A percentile compares a stretch with the other conserved stretches of the same genome.
These are phyloP conservation scores for Crithidia acanthocephali DNA, from an alignment of 208 protist genomes.

Conservation along the genomic window DNA sequence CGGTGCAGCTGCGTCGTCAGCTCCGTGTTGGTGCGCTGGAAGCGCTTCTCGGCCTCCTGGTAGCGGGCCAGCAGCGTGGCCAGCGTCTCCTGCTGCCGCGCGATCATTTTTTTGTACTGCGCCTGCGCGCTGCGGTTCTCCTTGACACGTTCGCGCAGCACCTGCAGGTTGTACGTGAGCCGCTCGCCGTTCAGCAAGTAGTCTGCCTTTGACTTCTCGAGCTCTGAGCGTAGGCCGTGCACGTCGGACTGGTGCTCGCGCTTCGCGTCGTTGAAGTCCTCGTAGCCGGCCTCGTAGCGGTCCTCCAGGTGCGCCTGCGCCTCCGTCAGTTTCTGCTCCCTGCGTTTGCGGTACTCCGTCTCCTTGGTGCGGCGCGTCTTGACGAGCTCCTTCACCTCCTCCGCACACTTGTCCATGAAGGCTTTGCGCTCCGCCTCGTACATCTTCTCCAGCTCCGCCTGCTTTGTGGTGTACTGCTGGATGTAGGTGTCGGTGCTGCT, in stretches of 20 bases:
- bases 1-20: conserved; percentile 94
- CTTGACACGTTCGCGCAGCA: conserved; percentile 94
- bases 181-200: conserved; percentile 97
- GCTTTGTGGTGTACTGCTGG: conserved; percentile 75
- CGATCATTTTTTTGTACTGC: conserved; percentile 94
- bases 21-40: conserved; percentile 93
- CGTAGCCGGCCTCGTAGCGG: conserved; percentile 78
- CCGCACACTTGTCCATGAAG: conserved; percentile 66
- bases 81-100: conserved; percentile 88
- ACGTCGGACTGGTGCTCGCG: conserved; percentile 86
- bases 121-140: conserved; percentile 95
- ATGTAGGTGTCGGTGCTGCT: conserved; percentile 82
- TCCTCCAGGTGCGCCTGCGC: conserved; percentile 80
- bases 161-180: conserved; percentile 96
- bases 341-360: conserved; percentile 83
- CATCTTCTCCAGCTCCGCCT: conserved; percentile 85
- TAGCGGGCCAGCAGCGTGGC: conserved; percentile 91
- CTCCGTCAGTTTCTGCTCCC: conserved; percentile 83
- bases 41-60: conserved; percentile 90
- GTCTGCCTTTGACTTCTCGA: conserved; percentile 95
- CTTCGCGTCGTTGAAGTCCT: conserved; percentile 88
- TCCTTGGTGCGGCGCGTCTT: conserved; percentile 91
- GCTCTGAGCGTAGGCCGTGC: conserved; percentile 91
- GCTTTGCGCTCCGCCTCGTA: conserved; percentile 88
- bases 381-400: conserved; percentile 90